Evolutionary conservation across 2,329 filamentous ascomycete genomes (phyloP), one percentile per base, ranked within the genome.

Genomic region (Phaeophleospora eucalypticola): DNA sequence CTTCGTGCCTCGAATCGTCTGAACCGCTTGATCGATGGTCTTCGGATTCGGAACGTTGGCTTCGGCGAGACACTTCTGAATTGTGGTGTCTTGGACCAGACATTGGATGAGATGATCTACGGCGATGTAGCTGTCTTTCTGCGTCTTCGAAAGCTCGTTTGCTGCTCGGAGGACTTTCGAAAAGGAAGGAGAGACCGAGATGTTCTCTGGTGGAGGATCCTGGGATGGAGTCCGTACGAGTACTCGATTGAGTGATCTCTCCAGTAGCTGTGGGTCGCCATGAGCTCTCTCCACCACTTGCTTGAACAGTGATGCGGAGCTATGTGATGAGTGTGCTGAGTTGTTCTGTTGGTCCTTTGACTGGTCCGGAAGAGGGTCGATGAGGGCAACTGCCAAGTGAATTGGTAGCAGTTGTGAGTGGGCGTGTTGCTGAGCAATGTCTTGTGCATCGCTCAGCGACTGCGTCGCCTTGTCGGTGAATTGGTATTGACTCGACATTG

Each of bases 241-340:
- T 16, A 77, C 79, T 77, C 94, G 96, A 78, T 97, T 97, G 61
- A 98, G 79, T 10, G 88, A 78, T 60, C 93, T 82, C 65, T 95
- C 89, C 61, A 97, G 84, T 35, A 86, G 76, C 69, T 97, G 91
- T 41, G 87, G 80, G 67, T 98, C 93, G 63, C 93, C 93, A 71
- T 94, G 87, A 40, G 93, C 91, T 62, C 87, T 83, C 71, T 98
- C 91, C 52, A 98, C 78, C 47, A 96, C 91, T 71, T 98, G 93
- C 57, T 88, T 83, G 76, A 97, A 94, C 44, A 98, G 81, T n/a
- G 90, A 88, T 57, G 76, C 73, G 15, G 77, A 73, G 18, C 81
- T 29, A 44, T 86, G 78, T 19, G 84, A 81, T 4, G 78, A 76
- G 64, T 91, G 89, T 40, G 72, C 67, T 29, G 69, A 71, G 38